These are phyloP conservation scores for Lagenidium giganteum DNA, from an alignment of 352 stramenopile species.

Conservation along the genomic window DNA sequence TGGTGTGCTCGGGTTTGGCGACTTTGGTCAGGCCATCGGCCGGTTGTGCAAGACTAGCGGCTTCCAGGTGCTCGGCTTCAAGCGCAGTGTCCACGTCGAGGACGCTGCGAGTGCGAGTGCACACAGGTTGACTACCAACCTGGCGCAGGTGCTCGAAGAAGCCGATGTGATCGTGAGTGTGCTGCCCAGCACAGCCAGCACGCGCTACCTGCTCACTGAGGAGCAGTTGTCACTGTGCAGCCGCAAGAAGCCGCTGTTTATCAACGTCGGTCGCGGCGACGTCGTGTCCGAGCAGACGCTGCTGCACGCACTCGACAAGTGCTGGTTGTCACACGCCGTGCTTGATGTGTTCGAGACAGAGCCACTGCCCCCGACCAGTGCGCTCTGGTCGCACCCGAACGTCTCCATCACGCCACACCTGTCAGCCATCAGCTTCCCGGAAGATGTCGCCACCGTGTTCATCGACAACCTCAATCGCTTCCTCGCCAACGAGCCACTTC, in stretches of 20 bases:
- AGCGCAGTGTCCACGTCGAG: constrained; percentile 31
- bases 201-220: constrained; percentile 52
- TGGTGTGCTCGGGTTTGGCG: constrained; percentile 51
- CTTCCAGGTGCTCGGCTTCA: constrained; percentile 65
- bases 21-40: constrained; percentile 57
- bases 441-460: constrained; percentile 78
- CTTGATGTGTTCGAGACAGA: constrained; percentile 65
- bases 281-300: constrained; percentile 60
- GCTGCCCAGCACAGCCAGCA: constrained; percentile 71
- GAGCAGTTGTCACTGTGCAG: constrained; percentile 34
- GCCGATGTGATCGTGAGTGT: constrained; percentile 83
- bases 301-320: constrained; percentile 51
- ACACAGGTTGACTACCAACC: constrained; percentile 36
- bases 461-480: constrained; percentile 48
- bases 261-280: constrained; percentile 86
- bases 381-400: constrained; percentile 51
- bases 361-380: constrained; percentile 38
- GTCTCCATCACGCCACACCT: constrained; percentile 83
- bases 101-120: constrained; percentile 22
- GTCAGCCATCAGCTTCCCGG: constrained; percentile 61
- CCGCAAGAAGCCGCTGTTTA: constrained; percentile 58
- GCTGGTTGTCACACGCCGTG: constrained; percentile 52
- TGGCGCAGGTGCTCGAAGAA: constrained; percentile 37
- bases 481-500: constrained; percentile 26
- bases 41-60: constrained; percentile 37